These are phyloP conservation scores for Marasmius fiardii DNA, from an alignment of 1,284 basidiomycete species.

Conservation along the genomic window DNA sequence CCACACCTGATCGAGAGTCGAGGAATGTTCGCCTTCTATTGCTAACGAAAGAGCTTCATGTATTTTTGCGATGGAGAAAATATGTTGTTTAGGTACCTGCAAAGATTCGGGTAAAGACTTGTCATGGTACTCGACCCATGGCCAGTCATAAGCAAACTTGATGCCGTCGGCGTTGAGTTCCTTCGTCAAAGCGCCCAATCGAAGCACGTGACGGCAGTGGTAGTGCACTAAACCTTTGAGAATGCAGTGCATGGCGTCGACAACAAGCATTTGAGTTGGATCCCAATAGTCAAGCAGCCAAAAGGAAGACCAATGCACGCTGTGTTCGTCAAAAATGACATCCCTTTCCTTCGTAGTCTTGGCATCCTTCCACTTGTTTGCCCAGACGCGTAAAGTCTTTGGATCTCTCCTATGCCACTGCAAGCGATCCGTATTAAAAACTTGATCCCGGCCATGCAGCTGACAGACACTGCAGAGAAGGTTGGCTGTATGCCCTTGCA, in stretches of 20 bases:
- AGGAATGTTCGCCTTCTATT: background rate
- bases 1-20: background rate
- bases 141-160: constrained; percentile 8
- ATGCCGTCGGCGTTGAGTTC: background rate
- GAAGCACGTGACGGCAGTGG: constrained; percentile 18
- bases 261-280: constrained; percentile 21
- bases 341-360: constrained; percentile 13
- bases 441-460: background rate
- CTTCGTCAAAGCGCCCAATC: background rate
- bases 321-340: constrained; percentile 18
- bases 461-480: constrained; percentile 11
- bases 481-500: background rate
- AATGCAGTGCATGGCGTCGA: constrained; percentile 30
- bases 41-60: constrained; percentile 4
- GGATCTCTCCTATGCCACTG: constrained; percentile 27
- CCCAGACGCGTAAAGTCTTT: constrained; percentile 10
- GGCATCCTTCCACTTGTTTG: constrained; percentile 23
- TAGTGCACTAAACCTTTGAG: constrained; percentile 22
- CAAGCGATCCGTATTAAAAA: constrained; percentile 17
- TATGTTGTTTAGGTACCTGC: constrained; percentile 10
- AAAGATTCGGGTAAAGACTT: constrained; percentile 4
- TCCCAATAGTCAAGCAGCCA: constrained; percentile 34
- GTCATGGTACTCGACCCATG: constrained; percentile 14
- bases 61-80: constrained; percentile 4
- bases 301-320: constrained; percentile 18